Percentiles rank a stretch among this genome's conserved stretches.
These are phyloP conservation scores for Syzygium aromaticum DNA, from an alignment of 345 rosid species.

Conservation along the genomic window DNA sequence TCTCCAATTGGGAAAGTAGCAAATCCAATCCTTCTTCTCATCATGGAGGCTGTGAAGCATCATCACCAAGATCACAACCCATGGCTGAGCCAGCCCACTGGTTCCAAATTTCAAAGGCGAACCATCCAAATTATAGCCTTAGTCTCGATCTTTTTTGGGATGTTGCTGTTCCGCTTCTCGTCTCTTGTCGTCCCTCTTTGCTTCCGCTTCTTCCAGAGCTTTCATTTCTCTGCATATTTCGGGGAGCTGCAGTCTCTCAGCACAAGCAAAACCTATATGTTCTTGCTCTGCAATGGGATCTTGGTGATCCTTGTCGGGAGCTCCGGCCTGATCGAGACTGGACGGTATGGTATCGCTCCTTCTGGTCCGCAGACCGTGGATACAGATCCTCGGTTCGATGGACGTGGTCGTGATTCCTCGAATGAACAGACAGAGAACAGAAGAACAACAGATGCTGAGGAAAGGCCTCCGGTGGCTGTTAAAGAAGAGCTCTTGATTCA, in stretches of 20 bases:
- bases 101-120: not conserved
- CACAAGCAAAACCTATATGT: constrained; percentile 51
- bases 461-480: not conserved
- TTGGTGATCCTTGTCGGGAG: constrained; percentile 34
- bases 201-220: not conserved
- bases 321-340: constrained; percentile 22
- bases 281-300: constrained; percentile 67
- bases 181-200: not conserved
- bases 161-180: constrained; percentile 19
- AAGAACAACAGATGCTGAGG: not conserved
- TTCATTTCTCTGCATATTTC: constrained; percentile 8
- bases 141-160: constrained; percentile 27
- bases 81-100: not conserved
- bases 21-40: not conserved
- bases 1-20: not conserved
- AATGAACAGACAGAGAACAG: not conserved
- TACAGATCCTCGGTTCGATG: not conserved
- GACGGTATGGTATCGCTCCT: not conserved
- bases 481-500: not conserved
- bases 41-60: not conserved
- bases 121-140: constrained; percentile 18
- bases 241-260: constrained; percentile 6
- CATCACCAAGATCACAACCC: not conserved
- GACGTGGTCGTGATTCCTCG: not conserved
- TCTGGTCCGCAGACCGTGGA: not conserved